These are phyloP conservation scores for Ziziphus jujuba DNA, from an alignment of 306 rosid genomes.

Conservation along the genomic window DNA sequence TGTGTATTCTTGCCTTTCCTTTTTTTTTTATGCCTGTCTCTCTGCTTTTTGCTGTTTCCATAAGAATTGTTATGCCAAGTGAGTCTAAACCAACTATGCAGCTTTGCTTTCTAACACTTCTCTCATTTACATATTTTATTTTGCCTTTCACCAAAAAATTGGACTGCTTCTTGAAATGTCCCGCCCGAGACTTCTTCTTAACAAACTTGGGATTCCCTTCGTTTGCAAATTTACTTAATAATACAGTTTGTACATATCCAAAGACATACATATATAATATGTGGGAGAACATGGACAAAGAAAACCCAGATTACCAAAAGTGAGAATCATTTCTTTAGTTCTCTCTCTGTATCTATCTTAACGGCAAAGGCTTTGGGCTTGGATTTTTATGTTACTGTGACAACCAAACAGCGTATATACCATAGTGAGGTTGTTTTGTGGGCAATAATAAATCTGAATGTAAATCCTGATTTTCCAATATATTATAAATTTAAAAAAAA, in stretches of 20 bases:
- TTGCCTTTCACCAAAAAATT: too few relatives aligned
- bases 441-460: too few relatives aligned
- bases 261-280: neutral
- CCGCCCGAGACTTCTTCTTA: neutral
- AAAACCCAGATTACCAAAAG: conserved; percentile 9
- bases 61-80: too few relatives aligned
- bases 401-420: conserved; percentile 6
- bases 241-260: neutral
- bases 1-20: conserved; percentile 42
- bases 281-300: conserved; percentile 5
- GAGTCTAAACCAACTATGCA: too few relatives aligned
- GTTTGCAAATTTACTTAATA: neutral
- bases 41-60: conserved; percentile 17
- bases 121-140: neutral
- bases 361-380: conserved; percentile 21
- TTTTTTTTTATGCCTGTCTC: conserved; percentile 27
- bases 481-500: too few relatives aligned
- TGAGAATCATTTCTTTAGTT: neutral
- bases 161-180: neutral
- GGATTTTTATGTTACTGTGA: conserved; percentile 25
- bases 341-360: neutral
- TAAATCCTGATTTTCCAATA: too few relatives aligned
- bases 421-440: too few relatives aligned
- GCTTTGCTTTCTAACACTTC: too few relatives aligned
- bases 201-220: conserved; percentile 16